Evolutionary conservation across 139 green algal species (phyloP), one percentile per base, ranked within the genome.

Genomic region (Cymbomonas tetramitiformis): DNA sequence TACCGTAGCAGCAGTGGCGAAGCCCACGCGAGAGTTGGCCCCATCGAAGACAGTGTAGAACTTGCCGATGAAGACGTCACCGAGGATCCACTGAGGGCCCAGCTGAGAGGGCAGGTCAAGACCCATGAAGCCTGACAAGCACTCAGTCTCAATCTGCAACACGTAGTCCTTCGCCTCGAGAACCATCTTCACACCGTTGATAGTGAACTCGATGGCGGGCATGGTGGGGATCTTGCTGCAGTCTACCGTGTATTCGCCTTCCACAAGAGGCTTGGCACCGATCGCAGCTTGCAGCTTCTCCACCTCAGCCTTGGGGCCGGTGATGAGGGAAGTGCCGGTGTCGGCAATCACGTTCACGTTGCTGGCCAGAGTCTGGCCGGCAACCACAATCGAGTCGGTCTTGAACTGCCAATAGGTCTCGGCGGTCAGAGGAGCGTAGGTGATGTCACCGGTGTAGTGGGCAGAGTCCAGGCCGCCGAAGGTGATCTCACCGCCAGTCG

Each of bases 11-110:
- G 88, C 73, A 9, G 78, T 59, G 2, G 90, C 90, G 71, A 98
- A 96, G 31, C 90, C 90, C 0, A 98, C 67, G 5, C 88, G 72
- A 44, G 72, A 60, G 30, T 86, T 79, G 46, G 85, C 90, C 30
- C 80, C 82, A 51, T 98, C 90, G 59, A 94, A 98, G 0, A 94
- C 78, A 4, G 86, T 92, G 79, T 98, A 85, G 71, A 95, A 98
- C 2, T 77, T 70, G 0, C 85, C 88, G 5, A 97, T 64, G 74
- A 96, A 96, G 28, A 94, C 74, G 56, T 95, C 88, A 0, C 90
- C 91, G 62, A 98, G 67, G 56, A 96, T 96, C 90, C 90, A 98
- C 32, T 96, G 77, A 5, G 85, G 88, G 4, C 89, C 89, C 23
- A 78, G 58, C 15, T 73, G 74, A 26, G 64, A 25, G 0, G 86